These are phyloP conservation scores for Nymphaea colorata DNA, from an alignment of 164 flowering plant genomes.

Conservation along the genomic window DNA sequence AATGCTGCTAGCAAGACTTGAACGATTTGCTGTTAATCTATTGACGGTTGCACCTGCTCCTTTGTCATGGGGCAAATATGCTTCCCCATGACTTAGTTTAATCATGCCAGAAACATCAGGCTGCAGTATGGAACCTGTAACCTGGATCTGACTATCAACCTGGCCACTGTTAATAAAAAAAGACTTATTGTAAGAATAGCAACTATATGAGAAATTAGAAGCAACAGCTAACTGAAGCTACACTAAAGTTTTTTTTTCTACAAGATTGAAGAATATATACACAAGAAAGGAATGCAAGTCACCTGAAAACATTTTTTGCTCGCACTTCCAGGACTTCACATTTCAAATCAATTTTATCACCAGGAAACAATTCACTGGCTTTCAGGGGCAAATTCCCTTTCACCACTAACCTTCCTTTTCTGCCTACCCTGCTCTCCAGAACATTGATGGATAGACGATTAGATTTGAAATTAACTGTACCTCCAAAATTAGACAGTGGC, in stretches of 20 bases:
- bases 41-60: slow-evolving; percentile 64
- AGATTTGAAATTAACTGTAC: slow-evolving; percentile 74
- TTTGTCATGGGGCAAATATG: slow-evolving; percentile 95
- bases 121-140: slow-evolving; percentile 89
- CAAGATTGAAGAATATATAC: neutral
- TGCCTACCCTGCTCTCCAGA: slow-evolving; percentile 82
- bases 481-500: slow-evolving; percentile 89
- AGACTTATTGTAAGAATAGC: neutral
- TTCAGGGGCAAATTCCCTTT: slow-evolving; percentile 85
- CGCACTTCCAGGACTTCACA: slow-evolving; percentile 94
- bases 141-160: slow-evolving; percentile 86
- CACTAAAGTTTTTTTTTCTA: too few species aligned
- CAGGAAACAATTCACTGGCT: slow-evolving; percentile 52
- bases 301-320: slow-evolving; percentile 90
- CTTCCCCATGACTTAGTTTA: slow-evolving; percentile 94
- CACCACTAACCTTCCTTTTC: slow-evolving; percentile 73
- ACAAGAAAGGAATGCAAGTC: neutral
- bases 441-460: slow-evolving; percentile 70
- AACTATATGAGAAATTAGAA: neutral
- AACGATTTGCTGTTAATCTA: slow-evolving; percentile 43
- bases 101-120: slow-evolving; percentile 92
- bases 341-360: slow-evolving; percentile 84
- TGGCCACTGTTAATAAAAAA: slow-evolving; percentile 63
- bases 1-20: slow-evolving; percentile 34
- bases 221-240: too few species aligned